Percentiles rank a stretch among this genome's conserved stretches.
Conservation (phyloP, 1,284 basidiomycete species). For the Irpex sp. region DNA sequence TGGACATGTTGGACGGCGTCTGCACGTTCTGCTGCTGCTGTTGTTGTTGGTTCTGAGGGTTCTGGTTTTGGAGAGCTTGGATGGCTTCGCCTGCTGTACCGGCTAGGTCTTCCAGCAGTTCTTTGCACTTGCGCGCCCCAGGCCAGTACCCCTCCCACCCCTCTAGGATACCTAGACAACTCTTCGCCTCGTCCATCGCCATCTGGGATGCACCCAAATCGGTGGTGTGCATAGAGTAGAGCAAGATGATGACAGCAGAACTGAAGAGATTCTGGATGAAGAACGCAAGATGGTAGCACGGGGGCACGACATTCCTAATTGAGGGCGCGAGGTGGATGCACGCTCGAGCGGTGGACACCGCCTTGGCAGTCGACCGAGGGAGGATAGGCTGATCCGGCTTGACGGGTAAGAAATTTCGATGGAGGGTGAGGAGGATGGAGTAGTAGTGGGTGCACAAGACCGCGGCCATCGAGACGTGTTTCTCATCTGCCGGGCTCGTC, state of each 20-base stretch:
- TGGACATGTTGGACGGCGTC: constrained; percentile 15
- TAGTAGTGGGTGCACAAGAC: constrained; percentile 89
- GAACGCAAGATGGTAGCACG: constrained; percentile 86
- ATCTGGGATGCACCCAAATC: constrained; percentile 64
- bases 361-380: constrained; percentile 71
- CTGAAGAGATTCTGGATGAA: constrained; percentile 91
- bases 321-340: constrained; percentile 84
- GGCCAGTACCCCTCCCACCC: constrained; percentile 88
- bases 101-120: constrained; percentile 65
- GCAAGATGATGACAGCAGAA: constrained; percentile 81
- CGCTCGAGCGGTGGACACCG: constrained; percentile 73
- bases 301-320: constrained; percentile 80
- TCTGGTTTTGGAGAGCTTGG: constrained; percentile 24
- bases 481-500: constrained; percentile 63
- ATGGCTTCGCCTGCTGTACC: constrained; percentile 69
- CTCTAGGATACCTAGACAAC: constrained; percentile 67
- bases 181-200: constrained; percentile 81
- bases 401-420: constrained; percentile 83
- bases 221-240: constrained; percentile 82
- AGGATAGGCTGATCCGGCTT: constrained; percentile 62
- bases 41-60: constrained; percentile 6
- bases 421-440: constrained; percentile 82
- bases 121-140: constrained; percentile 82
- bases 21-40: constrained; percentile 10
- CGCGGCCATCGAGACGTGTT: constrained; percentile 83